Conservation (phyloP, 805 yeast genomes). For the Lachancea dasiensis region DNA sequence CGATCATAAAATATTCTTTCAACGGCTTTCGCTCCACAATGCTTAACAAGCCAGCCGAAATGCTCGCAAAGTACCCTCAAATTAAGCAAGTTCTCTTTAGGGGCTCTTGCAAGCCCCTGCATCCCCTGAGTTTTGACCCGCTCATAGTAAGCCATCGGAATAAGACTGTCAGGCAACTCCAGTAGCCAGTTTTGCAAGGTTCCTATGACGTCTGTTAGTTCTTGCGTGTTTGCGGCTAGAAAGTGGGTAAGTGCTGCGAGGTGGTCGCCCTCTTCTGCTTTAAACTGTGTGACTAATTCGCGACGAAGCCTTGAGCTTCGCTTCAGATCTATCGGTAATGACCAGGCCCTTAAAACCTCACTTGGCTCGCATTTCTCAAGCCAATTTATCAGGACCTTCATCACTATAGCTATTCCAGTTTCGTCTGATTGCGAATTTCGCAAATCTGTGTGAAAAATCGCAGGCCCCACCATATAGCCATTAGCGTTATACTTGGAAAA, state of each 20-base stretch:
- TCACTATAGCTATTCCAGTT: neutral
- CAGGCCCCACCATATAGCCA: neutral
- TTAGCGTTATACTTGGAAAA: neutral
- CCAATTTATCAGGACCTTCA: neutral
- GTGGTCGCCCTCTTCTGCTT: slow-evolving; percentile 3
- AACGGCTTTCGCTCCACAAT: neutral
- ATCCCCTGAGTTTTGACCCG: neutral
- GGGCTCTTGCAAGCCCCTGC: slow-evolving; percentile 1
- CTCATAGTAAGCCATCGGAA: slow-evolving; percentile 13
- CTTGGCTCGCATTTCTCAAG: slow-evolving; percentile 2
- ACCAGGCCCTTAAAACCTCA: slow-evolving; percentile 14
- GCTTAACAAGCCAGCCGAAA: slow-evolving; percentile 5
- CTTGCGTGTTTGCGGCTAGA: neutral
- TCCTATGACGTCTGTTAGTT: slow-evolving; percentile 27
- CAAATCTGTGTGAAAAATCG: slow-evolving; percentile 6
- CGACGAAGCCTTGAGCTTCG: slow-evolving; percentile 14
- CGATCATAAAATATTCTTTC: neutral
- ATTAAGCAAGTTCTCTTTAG: slow-evolving; percentile 3
- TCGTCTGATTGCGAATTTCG: slow-evolving; percentile 1
- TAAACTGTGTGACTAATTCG: slow-evolving; percentile 12
- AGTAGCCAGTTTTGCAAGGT: slow-evolving; percentile 49
- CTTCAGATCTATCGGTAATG: slow-evolving; percentile 10
- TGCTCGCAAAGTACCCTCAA: slow-evolving; percentile 6
- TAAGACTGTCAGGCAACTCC: slow-evolving; percentile 54
- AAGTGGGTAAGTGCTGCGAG: neutral